Percentiles rank a stretch among this genome's conserved stretches.
These are phyloP conservation scores for Eucalyptus urophylla DNA, from an alignment of 345 rosid species.

Conservation along the genomic window DNA sequence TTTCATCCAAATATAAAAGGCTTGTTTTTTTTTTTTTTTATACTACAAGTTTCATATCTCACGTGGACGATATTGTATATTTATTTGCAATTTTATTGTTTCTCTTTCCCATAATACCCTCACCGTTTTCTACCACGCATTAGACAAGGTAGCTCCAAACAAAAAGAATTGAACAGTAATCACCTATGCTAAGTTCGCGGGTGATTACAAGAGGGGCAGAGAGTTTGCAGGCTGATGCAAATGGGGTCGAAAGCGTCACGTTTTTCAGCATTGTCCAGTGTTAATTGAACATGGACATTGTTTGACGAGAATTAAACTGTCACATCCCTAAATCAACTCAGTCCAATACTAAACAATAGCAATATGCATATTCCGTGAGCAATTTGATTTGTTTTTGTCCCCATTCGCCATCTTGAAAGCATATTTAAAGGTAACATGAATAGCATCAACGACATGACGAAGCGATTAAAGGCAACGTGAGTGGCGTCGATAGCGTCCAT, in stretches of 20 bases:
- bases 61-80: neutral
- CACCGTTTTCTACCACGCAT: neutral
- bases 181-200: neutral
- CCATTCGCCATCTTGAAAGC: neutral
- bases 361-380: accelerated
- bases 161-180: neutral
- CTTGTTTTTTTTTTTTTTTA: neutral
- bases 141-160: neutral
- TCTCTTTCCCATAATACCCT: neutral
- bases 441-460: accelerated
- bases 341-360: neutral
- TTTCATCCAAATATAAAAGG: neutral
- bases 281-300: neutral
- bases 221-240: neutral
- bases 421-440: neutral
- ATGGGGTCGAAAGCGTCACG: neutral
- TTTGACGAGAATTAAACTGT: neutral
- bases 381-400: neutral
- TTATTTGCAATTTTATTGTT: neutral
- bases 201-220: neutral
- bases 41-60: neutral
- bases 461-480: accelerated
- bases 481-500: accelerated
- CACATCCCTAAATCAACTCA: neutral
- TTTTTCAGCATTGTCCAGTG: neutral